These are phyloP conservation scores for Suillus occidentalis DNA, from an alignment of 768 basidiomycete species.

Conservation along the genomic window DNA sequence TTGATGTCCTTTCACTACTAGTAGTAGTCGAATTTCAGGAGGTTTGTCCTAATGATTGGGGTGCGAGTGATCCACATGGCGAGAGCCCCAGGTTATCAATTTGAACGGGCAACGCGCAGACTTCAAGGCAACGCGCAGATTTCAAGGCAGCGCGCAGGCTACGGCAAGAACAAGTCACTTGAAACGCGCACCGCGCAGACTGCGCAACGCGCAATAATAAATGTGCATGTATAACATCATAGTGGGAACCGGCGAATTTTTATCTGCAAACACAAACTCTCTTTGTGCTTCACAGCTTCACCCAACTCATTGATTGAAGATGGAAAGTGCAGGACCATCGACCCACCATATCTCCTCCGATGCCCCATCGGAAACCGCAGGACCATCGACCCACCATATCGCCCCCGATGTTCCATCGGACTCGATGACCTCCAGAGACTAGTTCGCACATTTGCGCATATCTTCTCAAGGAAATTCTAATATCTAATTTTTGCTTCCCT, in stretches of 20 bases:
- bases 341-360: slow-evolving; percentile 13
- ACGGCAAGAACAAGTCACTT: no score
- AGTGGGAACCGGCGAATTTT: background rate
- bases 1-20: background rate
- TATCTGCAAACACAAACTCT: background rate
- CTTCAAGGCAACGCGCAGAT: no score
- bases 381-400: slow-evolving; percentile 24
- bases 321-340: slow-evolving; percentile 34
- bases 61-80: no score
- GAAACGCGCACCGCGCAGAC: no score
- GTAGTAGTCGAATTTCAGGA: no score
- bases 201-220: no score
- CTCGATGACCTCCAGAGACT: slow-evolving; percentile 85
- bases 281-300: background rate
- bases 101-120: no score
- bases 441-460: slow-evolving; percentile 55
- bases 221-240: no score
- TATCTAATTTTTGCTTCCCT: slow-evolving; percentile 31
- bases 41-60: no score
- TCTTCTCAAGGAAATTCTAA: slow-evolving; percentile 36
- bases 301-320: slow-evolving; percentile 14
- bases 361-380: slow-evolving; percentile 23
- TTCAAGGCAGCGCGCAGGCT: no score
- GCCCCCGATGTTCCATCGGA: slow-evolving; percentile 22
- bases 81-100: no score